Percentiles rank a stretch among this genome's conserved stretches.
Conservation (phyloP, 2,329 filamentous ascomycete genomes). For the Pseudocercospora musae region DNA sequence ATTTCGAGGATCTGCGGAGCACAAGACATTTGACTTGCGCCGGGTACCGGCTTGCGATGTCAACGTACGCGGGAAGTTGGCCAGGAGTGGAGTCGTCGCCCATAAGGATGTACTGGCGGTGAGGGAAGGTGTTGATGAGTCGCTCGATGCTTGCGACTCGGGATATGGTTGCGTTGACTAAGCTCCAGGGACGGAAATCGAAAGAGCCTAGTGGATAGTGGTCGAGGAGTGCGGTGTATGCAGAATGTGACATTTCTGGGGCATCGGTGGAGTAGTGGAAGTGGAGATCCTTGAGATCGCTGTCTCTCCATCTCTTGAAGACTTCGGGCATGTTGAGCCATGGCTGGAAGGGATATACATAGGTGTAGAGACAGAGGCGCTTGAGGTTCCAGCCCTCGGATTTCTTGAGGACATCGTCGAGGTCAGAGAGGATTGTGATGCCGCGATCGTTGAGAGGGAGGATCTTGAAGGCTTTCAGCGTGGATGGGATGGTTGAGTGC, state of each 20-base stretch:
- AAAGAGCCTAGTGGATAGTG: conserved; percentile 26
- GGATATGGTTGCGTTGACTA: conserved; percentile 12
- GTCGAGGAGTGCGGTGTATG: conserved; percentile 16
- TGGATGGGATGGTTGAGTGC: not conserved
- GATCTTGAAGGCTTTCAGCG: not conserved
- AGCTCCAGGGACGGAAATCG: conserved; percentile 25
- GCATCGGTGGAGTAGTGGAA: conserved; percentile 30
- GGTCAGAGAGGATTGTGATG: conserved; percentile 27
- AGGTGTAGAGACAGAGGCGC: conserved; percentile 18
- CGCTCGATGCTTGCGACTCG: conserved; percentile 17
- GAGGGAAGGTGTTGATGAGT: conserved; percentile 24
- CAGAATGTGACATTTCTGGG: conserved; percentile 16
- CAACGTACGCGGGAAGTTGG: conserved; percentile 19
- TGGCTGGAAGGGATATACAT: conserved; percentile 19
- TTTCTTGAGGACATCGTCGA: conserved; percentile 29
- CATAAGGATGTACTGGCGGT: conserved; percentile 26
- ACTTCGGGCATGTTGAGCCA: conserved; percentile 24
- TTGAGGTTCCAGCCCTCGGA: conserved; percentile 28
- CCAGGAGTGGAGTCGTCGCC: conserved; percentile 26
- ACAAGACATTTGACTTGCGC: conserved; percentile 28
- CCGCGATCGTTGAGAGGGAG: conserved; percentile 17
- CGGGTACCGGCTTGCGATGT: conserved; percentile 13
- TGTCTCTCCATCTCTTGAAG: conserved; percentile 7
- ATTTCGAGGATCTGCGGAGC: conserved; percentile 17
- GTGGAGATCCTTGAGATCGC: conserved; percentile 16